phyloP scores from a whole-genome alignment of 1,284 basidiomycete species.

The Malassezia slooffiae region DNA sequence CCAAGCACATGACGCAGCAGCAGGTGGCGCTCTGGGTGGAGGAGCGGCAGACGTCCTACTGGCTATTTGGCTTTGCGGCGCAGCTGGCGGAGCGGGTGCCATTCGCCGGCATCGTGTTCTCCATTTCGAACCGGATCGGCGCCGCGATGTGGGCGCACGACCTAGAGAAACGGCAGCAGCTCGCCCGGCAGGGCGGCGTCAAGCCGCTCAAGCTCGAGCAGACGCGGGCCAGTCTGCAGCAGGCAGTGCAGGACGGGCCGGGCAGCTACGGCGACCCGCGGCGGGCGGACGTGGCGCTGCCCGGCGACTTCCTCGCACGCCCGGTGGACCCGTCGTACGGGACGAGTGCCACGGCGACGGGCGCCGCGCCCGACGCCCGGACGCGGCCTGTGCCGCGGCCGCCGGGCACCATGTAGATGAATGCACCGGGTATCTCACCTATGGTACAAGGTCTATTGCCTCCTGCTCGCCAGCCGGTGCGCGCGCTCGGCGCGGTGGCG shows the following conservation, averaged over 20 bases:
- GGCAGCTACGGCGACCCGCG: slow-evolving; percentile 4
- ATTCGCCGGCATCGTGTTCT: slow-evolving; percentile 33
- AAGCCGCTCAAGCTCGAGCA: slow-evolving; percentile 8
- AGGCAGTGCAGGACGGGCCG: slow-evolving; percentile 1
- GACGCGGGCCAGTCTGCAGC: background rate
- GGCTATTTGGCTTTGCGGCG: slow-evolving; percentile 35
- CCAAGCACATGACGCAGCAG: slow-evolving; percentile 37
- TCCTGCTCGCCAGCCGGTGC: background rate
- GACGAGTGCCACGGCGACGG: too few species aligned
- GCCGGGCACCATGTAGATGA: background rate
- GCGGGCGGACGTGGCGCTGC: slow-evolving; percentile 6
- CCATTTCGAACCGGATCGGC: slow-evolving; percentile 42
- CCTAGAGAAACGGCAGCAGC: slow-evolving; percentile 42
- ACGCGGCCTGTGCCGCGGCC: background rate
- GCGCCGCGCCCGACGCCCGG: too few species aligned
- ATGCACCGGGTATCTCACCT: too few species aligned
- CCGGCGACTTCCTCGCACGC: slow-evolving; percentile 1
- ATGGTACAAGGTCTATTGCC: too few species aligned
- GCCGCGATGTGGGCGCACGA: slow-evolving; percentile 46
- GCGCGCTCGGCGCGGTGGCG: slow-evolving; percentile 1
- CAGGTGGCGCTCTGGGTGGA: slow-evolving; percentile 41
- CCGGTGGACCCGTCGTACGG: background rate
- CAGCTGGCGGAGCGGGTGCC: slow-evolving; percentile 38
- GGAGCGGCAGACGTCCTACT: slow-evolving; percentile 33
- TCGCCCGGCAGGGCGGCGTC: slow-evolving; percentile 18